These are phyloP conservation scores for Cavenderia fasciculata DNA, from an alignment of 78 protist genomes.

Conservation along the genomic window DNA sequence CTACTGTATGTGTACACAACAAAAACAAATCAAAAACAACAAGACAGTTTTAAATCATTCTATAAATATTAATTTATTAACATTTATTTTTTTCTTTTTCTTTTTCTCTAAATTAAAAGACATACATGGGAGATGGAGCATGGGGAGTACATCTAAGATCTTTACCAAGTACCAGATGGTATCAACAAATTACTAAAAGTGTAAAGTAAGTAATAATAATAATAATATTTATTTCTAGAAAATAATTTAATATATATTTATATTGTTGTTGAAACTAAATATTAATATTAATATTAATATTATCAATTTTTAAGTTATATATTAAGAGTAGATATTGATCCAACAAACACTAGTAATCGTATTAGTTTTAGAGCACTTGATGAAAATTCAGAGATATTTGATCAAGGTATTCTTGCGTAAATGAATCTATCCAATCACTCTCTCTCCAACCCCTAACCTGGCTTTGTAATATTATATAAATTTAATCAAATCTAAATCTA, in stretches of 20 bases:
- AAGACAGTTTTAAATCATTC: too few species aligned
- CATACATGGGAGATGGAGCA: slow-evolving; percentile 77
- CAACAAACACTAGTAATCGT: background rate
- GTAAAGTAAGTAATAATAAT: slow-evolving; percentile 19
- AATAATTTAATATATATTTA: background rate
- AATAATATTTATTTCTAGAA: background rate
- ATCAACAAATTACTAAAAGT: slow-evolving; percentile 17
- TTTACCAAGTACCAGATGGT: slow-evolving; percentile 12
- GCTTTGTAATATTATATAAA: too few species aligned
- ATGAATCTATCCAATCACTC: too few species aligned
- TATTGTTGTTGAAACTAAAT: background rate
- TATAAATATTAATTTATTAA: too few species aligned
- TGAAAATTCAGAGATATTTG: background rate
- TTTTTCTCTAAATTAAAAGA: too few species aligned
- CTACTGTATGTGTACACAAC: too few species aligned
- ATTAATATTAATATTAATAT: background rate
- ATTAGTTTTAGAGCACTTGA: slow-evolving; percentile 10
- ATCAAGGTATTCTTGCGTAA: background rate
- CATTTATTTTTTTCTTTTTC: too few species aligned
- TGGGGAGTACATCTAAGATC: slow-evolving; percentile 46
- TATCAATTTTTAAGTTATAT: slow-evolving; percentile 1
- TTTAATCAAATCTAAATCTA: too few species aligned
- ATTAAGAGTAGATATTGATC: background rate
- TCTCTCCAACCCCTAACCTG: too few species aligned
- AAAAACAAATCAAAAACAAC: background rate